Evolutionary conservation across 352 stramenopile species (phyloP).

Genomic region (Pythium angustatum): DNA sequence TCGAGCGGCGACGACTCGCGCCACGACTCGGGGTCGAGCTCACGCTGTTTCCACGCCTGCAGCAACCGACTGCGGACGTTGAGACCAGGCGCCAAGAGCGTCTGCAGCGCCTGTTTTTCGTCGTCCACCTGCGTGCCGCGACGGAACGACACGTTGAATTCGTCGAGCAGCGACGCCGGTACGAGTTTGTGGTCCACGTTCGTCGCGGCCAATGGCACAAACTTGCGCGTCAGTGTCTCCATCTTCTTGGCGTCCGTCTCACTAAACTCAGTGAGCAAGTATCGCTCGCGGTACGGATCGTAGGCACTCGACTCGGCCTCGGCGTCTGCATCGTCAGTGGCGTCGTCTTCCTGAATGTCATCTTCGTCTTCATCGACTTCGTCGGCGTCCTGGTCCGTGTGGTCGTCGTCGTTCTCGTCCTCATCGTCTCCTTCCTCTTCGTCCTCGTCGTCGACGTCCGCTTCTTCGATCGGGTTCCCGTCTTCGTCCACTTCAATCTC

Average conservation of each 20-base stretch:
- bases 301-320: constrained; percentile 30
- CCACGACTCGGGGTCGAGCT: constrained; percentile 36
- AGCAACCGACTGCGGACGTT: constrained; percentile 55
- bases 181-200: constrained; percentile 22
- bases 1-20: constrained; percentile 46
- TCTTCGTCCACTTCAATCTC: constrained; percentile 46
- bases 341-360: constrained; percentile 11
- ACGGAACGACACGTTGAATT: constrained; percentile 53
- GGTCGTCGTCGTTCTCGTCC: constrained; percentile 13
- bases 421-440: constrained; percentile 28
- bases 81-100: constrained; percentile 9
- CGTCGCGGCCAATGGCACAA: constrained; percentile 28
- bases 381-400: constrained; percentile 16
- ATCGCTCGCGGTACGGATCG: constrained; percentile 69
- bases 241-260: constrained; percentile 49
- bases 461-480: constrained; percentile 36
- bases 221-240: constrained; percentile 42
- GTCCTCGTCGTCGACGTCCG: constrained; percentile 42
- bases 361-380: constrained; percentile 23
- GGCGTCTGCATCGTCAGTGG: constrained; percentile 16
- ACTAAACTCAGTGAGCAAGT: constrained; percentile 49
- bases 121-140: constrained; percentile 30
- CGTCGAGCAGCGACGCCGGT: constrained; percentile 26
- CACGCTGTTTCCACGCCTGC: constrained; percentile 47
- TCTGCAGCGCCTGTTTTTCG: constrained; percentile 32